phyloP scores from a whole-genome alignment of 768 basidiomycete genomes.

The Boletus patriciae region DNA sequence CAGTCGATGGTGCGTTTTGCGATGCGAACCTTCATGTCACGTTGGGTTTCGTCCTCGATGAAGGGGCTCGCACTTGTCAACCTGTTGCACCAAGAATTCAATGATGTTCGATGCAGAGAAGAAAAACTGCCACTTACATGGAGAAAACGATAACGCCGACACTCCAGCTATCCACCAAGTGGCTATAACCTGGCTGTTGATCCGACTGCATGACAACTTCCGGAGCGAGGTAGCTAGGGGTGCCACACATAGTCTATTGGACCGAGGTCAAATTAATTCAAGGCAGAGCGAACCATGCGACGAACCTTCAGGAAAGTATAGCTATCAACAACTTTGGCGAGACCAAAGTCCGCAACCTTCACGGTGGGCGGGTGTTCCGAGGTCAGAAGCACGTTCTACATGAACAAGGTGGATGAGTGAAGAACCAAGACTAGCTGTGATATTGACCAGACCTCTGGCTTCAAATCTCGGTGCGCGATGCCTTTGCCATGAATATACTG shows the following conservation, averaged over 20 bases:
- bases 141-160: constrained; percentile 93
- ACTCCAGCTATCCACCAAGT: constrained; percentile 94
- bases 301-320: constrained; percentile 72
- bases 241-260: constrained; percentile 89
- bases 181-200: constrained; percentile 70
- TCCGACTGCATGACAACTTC: constrained; percentile 75
- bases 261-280: neutral
- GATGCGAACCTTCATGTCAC: constrained; percentile 63
- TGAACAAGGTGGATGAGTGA: constrained; percentile 1
- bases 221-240: constrained; percentile 90
- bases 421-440: neutral
- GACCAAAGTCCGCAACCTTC: constrained; percentile 95
- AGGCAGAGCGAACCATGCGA: neutral
- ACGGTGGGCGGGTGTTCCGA: constrained; percentile 62
- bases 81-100: constrained; percentile 42
- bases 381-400: constrained; percentile 83
- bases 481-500: constrained; percentile 71
- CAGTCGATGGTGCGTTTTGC: constrained; percentile 62
- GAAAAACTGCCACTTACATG: constrained; percentile 54
- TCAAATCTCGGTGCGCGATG: constrained; percentile 91
- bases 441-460: constrained; percentile 64
- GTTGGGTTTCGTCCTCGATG: constrained; percentile 64
- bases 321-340: constrained; percentile 88
- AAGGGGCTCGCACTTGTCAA: constrained; percentile 78
- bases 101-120: neutral